Evolutionary conservation across 2,329 filamentous ascomycete genomes (phyloP), one percentile per base, ranked within the genome.

Genomic region (Curvularia sp.): DNA sequence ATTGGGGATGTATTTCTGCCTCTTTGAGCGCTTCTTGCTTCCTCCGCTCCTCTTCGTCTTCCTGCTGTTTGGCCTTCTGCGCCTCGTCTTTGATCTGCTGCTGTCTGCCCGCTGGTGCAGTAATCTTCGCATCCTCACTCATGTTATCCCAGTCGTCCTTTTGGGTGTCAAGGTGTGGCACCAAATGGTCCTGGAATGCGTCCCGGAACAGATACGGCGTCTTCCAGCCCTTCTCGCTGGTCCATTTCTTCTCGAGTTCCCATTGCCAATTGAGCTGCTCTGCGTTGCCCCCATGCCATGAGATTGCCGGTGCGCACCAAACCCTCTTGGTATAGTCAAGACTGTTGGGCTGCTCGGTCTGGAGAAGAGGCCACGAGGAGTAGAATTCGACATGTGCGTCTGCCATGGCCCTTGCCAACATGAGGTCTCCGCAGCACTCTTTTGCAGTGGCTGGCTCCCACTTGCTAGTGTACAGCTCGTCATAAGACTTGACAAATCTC

Each of bases 271-370:
- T 65, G 13, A 75, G 65, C 6, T 72, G 65, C 1, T 62, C 62
- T 2, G 56, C 38, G 2, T 58, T 55, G 54, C 76, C 63, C 26
- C 72, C 67, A 39, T 78, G 72, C 76, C 75, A 79, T 3, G 74
- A 76, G 4, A 82, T 64, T 10, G 75, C 75, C 5, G 80, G 78
- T 0, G 64, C 59, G 58, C 81, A 83, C 80, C 80, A 82, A 18
- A 79, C 70, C 35, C 66, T 69, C 10, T 69, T 49, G 1, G 69
- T 73, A 70, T 74, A 82, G 39, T 78, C 74, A 28, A 82, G 68
- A 0, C 75, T 77, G 35, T 65, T 64, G 5, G 78, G 77, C 20
- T 75, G 77, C 55, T 80, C 79, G 41, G 78, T 73, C 60, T 82
- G 80, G 12, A 82, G 72, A 49, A 80, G 72, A 0, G 80, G 80